Percentiles rank a stretch among this genome's conserved stretches.
phyloP scores from a whole-genome alignment of 305 asterid species.

The Solanum hybrid region DNA sequence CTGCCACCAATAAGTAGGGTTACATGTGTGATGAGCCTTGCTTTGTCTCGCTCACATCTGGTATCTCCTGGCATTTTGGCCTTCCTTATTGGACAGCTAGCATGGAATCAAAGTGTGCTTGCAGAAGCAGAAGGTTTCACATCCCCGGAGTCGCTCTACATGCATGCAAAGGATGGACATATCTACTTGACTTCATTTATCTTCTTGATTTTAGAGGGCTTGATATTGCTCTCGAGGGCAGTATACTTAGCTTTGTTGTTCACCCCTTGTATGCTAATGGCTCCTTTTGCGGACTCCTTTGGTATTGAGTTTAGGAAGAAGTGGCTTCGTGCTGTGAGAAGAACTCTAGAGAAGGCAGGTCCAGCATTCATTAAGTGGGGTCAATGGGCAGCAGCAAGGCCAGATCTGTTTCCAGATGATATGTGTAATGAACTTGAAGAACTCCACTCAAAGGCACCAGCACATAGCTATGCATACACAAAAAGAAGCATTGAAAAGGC shows the following conservation, averaged over 20 bases:
- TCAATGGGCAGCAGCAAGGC: conserved; percentile 94
- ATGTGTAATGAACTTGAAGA: conserved; percentile 62
- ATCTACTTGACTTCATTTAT: conserved; percentile 38
- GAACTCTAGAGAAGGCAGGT: conserved; percentile 75
- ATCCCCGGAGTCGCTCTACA: conserved; percentile 35
- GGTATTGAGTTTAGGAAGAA: conserved; percentile 61
- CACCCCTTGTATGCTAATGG: conserved; percentile 72
- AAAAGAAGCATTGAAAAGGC: conserved; percentile 61
- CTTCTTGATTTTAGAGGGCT: conserved; percentile 52
- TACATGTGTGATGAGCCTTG: conserved; percentile 65
- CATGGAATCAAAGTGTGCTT: conserved; percentile 33
- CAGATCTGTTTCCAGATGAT: conserved; percentile 75
- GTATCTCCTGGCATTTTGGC: conserved; percentile 78
- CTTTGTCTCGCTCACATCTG: conserved; percentile 71
- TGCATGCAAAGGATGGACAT: conserved; percentile 55
- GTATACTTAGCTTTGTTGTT: conserved; percentile 52
- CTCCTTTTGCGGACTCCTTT: conserved; percentile 67
- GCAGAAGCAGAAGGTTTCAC: conserved; percentile 62
- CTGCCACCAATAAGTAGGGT: conserved; percentile 51
- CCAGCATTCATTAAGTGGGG: conserved; percentile 97
- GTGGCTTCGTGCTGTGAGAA: conserved; percentile 58
- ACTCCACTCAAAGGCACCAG: conserved; percentile 74
- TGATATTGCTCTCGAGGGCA: conserved; percentile 57
- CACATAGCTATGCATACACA: conserved; percentile 68
- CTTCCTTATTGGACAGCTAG: conserved; percentile 46